These are phyloP conservation scores for Chlorella vulgaris DNA, from an alignment of 139 green algal species.

Conservation along the genomic window DNA sequence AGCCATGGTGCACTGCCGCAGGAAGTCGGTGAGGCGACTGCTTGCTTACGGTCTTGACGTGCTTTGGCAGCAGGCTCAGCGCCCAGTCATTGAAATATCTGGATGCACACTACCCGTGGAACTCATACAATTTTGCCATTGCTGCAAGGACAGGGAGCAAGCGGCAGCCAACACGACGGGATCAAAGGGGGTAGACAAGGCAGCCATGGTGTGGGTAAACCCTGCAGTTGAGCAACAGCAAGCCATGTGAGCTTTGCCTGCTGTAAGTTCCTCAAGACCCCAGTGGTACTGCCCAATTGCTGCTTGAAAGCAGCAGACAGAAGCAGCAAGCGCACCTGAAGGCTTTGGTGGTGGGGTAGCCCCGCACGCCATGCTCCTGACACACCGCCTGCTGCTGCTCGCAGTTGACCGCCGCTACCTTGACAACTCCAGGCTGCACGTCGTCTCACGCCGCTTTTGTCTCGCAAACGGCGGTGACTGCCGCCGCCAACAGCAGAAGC, in stretches of 20 bases:
- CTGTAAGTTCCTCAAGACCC: too few species aligned
- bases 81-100: conserved; percentile 69
- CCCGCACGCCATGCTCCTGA: conserved; percentile 62
- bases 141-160: conserved; percentile 25
- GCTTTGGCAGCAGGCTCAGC: conserved; percentile 64
- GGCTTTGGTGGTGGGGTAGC: conserved; percentile 84
- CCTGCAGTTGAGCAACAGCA: too few species aligned
- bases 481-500: conserved; percentile 18
- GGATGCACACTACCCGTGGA: conserved; percentile 68
- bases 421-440: conserved; percentile 80
- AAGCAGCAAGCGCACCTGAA: conserved; percentile 16
- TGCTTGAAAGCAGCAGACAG: not conserved
- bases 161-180: too few species aligned
- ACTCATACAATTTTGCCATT: conserved; percentile 49
- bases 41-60: conserved; percentile 40
- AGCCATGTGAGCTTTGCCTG: not conserved
- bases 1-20: conserved; percentile 35
- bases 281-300: too few species aligned
- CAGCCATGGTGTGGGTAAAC: not conserved
- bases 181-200: too few species aligned
- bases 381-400: conserved; percentile 75
- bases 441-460: conserved; percentile 73
- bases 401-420: conserved; percentile 84
- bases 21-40: conserved; percentile 30
- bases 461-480: conserved; percentile 54